Conservation (phyloP, 768 basidiomycete genomes). For the Tulasnella sp. region DNA sequence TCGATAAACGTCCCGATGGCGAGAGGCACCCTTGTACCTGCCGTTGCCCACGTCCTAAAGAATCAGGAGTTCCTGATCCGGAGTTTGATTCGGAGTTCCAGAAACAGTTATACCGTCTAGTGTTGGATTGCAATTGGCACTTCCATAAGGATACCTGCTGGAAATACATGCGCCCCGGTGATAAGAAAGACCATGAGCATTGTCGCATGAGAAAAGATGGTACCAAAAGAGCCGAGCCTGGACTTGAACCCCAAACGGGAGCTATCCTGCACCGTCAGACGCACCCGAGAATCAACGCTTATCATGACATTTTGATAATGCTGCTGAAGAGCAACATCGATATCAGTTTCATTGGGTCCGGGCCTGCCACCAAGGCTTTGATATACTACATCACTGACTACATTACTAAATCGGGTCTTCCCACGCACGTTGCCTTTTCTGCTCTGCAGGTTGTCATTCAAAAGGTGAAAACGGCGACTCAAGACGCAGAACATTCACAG, state of each 20-base stretch:
- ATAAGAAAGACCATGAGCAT: background rate
- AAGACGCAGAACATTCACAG: no score
- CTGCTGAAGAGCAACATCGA: slow-evolving; percentile 46
- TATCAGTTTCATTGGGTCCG: slow-evolving; percentile 46
- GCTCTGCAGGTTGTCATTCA: slow-evolving; percentile 38
- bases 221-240: slow-evolving; percentile 5
- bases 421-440: slow-evolving; percentile 42
- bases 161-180: background rate
- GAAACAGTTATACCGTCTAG: background rate
- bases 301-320: slow-evolving; percentile 41
- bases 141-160: background rate
- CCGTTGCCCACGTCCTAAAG: no score
- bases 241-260: slow-evolving; percentile 31
- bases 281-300: slow-evolving; percentile 45
- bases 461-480: no score
- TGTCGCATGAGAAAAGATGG: background rate
- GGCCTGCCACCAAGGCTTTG: slow-evolving; percentile 41
- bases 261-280: slow-evolving; percentile 34
- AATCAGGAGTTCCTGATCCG: background rate
- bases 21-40: background rate
- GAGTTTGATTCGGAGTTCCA: background rate
- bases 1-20: no score
- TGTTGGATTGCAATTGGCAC: background rate
- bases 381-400: slow-evolving; percentile 51
- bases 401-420: slow-evolving; percentile 45